Percentiles rank a stretch among this genome's conserved stretches.
Evolutionary conservation across 371 early-diverging fungal species (phyloP).

Genomic region (Circinella minor): DNA sequence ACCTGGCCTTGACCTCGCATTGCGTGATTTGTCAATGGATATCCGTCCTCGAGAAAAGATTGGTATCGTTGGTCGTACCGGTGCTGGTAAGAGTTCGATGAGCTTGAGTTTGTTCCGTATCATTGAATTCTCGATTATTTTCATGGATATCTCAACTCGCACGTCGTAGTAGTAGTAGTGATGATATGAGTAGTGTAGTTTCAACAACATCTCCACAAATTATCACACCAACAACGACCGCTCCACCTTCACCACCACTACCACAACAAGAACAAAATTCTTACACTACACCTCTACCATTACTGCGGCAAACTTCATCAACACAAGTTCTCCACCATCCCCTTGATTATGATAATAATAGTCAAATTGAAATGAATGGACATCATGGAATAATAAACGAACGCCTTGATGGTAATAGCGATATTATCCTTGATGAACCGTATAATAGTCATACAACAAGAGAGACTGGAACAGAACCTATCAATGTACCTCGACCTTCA

Average conservation of each 20-base stretch:
- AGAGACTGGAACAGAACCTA: slow-evolving; percentile 11
- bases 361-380: too few species aligned
- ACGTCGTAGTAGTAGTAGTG: slow-evolving; percentile 14
- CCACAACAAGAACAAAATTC: not conserved
- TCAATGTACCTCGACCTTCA: slow-evolving; percentile 21
- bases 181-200: slow-evolving; percentile 6
- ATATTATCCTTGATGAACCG: too few species aligned
- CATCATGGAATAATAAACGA: too few species aligned
- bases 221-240: slow-evolving; percentile 28
- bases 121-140: slow-evolving; percentile 62
- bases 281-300: not conserved
- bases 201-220: not conserved
- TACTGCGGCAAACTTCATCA: not conserved
- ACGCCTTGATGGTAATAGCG: too few species aligned
- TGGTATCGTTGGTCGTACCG: slow-evolving; percentile 92
- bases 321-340: not conserved
- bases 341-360: not conserved
- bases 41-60: slow-evolving; percentile 79
- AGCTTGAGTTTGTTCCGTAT: slow-evolving; percentile 91
- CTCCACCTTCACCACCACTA: slow-evolving; percentile 25
- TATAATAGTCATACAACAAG: not conserved
- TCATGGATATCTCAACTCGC: slow-evolving; percentile 25
- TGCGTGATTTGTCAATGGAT: slow-evolving; percentile 68
- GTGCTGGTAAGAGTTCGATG: slow-evolving; percentile 91
- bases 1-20: slow-evolving; percentile 70